Conservation (phyloP, 2,329 filamentous ascomycete species). For the Phoma sp. region DNA sequence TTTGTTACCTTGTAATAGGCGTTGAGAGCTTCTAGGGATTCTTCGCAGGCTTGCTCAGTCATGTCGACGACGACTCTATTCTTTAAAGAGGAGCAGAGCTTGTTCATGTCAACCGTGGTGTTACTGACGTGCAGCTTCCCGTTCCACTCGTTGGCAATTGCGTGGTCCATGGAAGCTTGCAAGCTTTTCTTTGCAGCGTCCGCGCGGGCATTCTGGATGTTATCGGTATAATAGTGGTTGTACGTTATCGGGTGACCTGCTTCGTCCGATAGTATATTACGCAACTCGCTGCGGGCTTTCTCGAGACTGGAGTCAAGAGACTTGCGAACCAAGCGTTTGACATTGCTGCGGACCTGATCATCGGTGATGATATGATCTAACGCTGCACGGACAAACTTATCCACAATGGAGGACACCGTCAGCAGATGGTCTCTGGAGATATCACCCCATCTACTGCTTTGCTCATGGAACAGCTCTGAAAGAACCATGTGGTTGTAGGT, state of each 20-base stretch:
- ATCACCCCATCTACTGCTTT: neutral
- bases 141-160: conserved; percentile 6
- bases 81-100: conserved; percentile 7
- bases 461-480: neutral
- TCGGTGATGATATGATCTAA: conserved; percentile 9
- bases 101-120: neutral
- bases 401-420: conserved; percentile 3
- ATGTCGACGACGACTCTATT: neutral
- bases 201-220: conserved; percentile 41
- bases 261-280: conserved; percentile 6
- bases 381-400: conserved; percentile 1
- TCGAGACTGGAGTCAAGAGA: neutral
- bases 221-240: conserved; percentile 48
- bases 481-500: neutral
- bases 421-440: neutral
- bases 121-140: conserved; percentile 6
- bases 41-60: conserved; percentile 2
- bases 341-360: neutral
- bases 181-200: conserved; percentile 28
- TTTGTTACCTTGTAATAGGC: neutral
- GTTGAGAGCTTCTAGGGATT: neutral
- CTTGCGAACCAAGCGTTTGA: neutral
- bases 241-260: conserved; percentile 51
- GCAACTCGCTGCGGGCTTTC: conserved; percentile 4
- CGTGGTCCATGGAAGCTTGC: conserved; percentile 22